These are phyloP conservation scores for Yamadazyma kitorensis DNA, from an alignment of 805 yeast genomes.

Conservation along the genomic window DNA sequence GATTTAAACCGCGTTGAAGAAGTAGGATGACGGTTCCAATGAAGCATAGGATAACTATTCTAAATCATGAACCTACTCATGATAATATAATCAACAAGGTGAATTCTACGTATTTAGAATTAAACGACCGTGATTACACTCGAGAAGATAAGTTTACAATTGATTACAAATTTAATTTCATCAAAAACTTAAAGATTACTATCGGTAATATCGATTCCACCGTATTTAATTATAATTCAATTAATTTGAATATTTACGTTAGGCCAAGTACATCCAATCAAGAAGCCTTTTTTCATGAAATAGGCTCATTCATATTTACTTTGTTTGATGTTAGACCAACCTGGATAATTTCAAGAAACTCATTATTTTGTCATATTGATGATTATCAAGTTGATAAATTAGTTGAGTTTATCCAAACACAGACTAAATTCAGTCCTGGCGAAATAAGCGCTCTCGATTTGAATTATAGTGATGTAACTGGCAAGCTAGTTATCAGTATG, in stretches of 20 bases:
- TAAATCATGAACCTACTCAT: conserved; percentile 23
- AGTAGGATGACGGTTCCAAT: too few relatives aligned
- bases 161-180: conserved; percentile 13
- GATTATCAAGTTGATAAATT: conserved; percentile 4
- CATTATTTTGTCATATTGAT: conserved; percentile 25
- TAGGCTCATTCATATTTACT: conserved; percentile 12
- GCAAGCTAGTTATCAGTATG: conserved; percentile 10
- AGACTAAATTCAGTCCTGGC: not conserved
- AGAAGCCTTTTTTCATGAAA: conserved; percentile 22
- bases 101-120: conserved; percentile 11
- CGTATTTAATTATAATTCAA: conserved; percentile 24
- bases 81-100: conserved; percentile 21
- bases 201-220: conserved; percentile 12
- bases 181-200: conserved; percentile 21
- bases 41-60: conserved; percentile 31
- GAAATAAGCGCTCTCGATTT: conserved; percentile 11
- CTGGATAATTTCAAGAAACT: conserved; percentile 28
- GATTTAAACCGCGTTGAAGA: too few relatives aligned
- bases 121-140: conserved; percentile 12
- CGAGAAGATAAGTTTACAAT: conserved; percentile 19
- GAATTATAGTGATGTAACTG: conserved; percentile 8
- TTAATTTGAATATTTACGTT: conserved; percentile 30
- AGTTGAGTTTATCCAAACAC: conserved; percentile 1
- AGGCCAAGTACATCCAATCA: conserved; percentile 20
- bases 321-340: conserved; percentile 18